Evolutionary conservation across 805 yeast species (phyloP), one percentile per base, ranked within the genome.

Genomic region (Hermanozyma aechmeae): DNA sequence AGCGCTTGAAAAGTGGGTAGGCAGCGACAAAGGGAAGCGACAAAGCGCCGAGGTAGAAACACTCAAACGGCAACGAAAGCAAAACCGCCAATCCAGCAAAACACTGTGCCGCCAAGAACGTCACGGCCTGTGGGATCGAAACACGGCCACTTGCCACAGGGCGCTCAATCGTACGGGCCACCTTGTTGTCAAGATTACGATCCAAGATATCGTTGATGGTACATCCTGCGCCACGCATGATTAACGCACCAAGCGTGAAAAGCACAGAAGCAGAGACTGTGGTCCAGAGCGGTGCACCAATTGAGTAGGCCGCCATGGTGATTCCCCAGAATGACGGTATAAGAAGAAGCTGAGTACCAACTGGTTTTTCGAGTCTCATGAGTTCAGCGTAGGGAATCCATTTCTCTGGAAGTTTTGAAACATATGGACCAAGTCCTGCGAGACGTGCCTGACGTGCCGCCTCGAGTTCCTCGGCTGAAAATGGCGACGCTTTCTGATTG

Each of bases 211-310:
- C 99, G 51, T 92, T 92, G 31, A 92, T 78, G 0, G 95, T 87
- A 52, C 99, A 92, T 0, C 98, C 99, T 2, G 96, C 96, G 16
- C 97, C 96, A 53, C 99, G 71, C 95, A 93, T 92, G 12, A 89
- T 66, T 23, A 87, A 46, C 0, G 96, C 72, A 10, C 99, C 99
- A 4, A 79, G 62, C 4, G 89, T 76, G 50, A 86, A 92, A 10
- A 86, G 58, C 0, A 73, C 67, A 19, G 84, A 50, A 46, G 78
- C 83, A 46, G 68, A 70, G 0, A 67, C 34, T 0, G 89, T 78
- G 2, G 75, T 67, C 0, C 71, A 35, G 1, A 85, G 30, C 0
- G 95, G 78, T 0, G 96, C 95, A 2, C 75, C 56, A 2, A 76
- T 55, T 40, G 74, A 63, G 39, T 68, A 79, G 0, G 93, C 89